These are phyloP conservation scores for Teratosphaeriaceae sp. DNA, from an alignment of 2,329 filamentous ascomycete species.

Conservation along the genomic window DNA sequence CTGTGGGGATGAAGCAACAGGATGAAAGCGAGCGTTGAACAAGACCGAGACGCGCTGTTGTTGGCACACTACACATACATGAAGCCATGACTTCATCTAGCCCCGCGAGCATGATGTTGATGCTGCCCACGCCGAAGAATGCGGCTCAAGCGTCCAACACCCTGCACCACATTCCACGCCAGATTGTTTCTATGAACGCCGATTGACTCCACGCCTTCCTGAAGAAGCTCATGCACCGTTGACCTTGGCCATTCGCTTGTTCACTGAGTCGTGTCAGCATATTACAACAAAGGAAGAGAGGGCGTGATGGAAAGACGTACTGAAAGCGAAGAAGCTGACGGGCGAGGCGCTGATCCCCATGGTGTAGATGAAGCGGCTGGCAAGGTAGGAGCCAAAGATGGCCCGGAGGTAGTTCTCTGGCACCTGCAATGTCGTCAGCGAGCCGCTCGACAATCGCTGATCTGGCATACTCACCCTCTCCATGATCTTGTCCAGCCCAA, in stretches of 20 bases:
- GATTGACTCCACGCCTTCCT: neutral
- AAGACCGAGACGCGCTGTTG: too few relatives aligned
- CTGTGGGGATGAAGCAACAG: neutral
- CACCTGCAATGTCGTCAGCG: constrained; percentile 47
- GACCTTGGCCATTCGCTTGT: constrained; percentile 39
- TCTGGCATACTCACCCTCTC: constrained; percentile 53
- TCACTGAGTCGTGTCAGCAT: too few relatives aligned
- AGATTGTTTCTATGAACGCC: neutral
- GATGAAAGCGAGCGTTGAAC: neutral
- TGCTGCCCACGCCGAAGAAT: neutral
- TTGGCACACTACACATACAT: neutral
- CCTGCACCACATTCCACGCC: neutral
- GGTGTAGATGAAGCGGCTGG: constrained; percentile 92
- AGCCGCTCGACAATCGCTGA: too few relatives aligned
- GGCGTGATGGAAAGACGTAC: too few relatives aligned
- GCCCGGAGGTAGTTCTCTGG: constrained; percentile 87
- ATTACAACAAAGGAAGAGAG: too few relatives aligned
- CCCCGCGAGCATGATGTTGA: neutral
- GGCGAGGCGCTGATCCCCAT: constrained; percentile 89
- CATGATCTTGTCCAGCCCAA: constrained; percentile 84
- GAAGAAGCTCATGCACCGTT: constrained; percentile 2
- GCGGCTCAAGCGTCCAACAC: constrained; percentile 1
- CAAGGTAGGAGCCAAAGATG: constrained; percentile 93
- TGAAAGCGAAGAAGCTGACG: constrained; percentile 96
- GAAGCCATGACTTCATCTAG: constrained; percentile 8